Percentiles rank a stretch among this genome's conserved stretches.
Conservation (phyloP, 2,329 filamentous ascomycete species). For the Sphaerostilbella broomeana region DNA sequence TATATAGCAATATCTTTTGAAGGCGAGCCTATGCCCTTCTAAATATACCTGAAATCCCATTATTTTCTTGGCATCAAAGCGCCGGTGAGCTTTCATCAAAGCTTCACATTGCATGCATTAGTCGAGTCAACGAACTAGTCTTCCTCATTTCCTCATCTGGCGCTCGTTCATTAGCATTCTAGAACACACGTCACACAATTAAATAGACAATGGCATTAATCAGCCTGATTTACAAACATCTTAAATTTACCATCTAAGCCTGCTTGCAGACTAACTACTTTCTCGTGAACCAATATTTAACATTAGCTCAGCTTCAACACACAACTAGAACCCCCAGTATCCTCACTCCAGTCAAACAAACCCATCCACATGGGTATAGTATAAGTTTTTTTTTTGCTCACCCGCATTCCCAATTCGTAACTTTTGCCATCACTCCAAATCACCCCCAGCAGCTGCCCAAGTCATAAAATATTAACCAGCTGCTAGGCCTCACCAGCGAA, state of each 20-base stretch:
- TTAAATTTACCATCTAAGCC: constrained; percentile 7
- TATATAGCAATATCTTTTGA: too few species aligned
- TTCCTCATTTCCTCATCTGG: too few species aligned
- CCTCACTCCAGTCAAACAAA: background rate
- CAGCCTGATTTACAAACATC: too few species aligned
- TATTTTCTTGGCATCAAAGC: too few species aligned
- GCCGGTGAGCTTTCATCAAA: too few species aligned
- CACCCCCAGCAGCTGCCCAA: background rate
- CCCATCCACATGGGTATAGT: constrained; percentile 4
- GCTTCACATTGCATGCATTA: too few species aligned
- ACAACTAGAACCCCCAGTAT: background rate
- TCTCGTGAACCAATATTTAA: background rate
- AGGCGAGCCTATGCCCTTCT: too few species aligned
- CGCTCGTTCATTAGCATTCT: too few species aligned
- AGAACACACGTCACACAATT: too few species aligned
- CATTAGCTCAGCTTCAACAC: background rate
- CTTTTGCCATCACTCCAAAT: constrained; percentile 1
- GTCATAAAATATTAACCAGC: constrained; percentile 1
- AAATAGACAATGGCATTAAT: too few species aligned
- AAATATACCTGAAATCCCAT: too few species aligned
- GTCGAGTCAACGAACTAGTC: too few species aligned
- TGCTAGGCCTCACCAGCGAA: constrained; percentile 1
- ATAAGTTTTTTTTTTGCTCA: constrained; percentile 6
- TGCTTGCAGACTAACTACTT: constrained; percentile 5
- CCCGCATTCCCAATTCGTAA: background rate